Conservation (phyloP, 2,329 filamentous ascomycete genomes). For the Thelonectria rubi region DNA sequence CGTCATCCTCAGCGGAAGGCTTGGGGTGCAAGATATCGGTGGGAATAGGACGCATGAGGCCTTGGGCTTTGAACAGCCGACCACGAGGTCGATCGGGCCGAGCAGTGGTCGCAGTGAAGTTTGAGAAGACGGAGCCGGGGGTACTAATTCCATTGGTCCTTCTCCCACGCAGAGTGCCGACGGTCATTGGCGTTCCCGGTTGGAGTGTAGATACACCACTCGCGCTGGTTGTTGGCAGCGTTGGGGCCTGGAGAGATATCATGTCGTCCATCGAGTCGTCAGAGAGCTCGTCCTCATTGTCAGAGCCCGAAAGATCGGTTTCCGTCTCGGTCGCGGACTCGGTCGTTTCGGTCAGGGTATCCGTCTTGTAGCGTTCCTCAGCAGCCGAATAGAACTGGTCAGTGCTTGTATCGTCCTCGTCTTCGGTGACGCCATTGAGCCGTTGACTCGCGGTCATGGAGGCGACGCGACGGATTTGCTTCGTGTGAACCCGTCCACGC, state of each 20-base stretch:
- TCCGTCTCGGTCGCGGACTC: constrained; percentile 69
- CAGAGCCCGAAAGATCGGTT: constrained; percentile 68
- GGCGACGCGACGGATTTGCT: constrained; percentile 58
- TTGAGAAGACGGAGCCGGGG: constrained; percentile 89
- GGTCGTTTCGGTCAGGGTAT: constrained; percentile 66
- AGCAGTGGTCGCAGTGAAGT: constrained; percentile 84
- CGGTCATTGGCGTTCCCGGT: constrained; percentile 80
- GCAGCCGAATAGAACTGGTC: constrained; percentile 94
- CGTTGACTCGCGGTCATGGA: constrained; percentile 53
- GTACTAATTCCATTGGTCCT: constrained; percentile 78
- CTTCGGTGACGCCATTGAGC: constrained; percentile 67
- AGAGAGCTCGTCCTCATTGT: constrained; percentile 79
- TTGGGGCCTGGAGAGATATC: constrained; percentile 86
- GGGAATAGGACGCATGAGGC: constrained; percentile 75
- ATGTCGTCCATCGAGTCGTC: constrained; percentile 94
- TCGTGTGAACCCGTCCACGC: constrained; percentile 65
- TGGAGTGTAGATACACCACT: constrained; percentile 83
- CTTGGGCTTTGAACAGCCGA: constrained; percentile 85
- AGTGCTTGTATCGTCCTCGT: constrained; percentile 83
- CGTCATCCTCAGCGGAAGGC: constrained; percentile 79
- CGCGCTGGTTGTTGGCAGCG: constrained; percentile 78
- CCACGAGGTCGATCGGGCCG: constrained; percentile 76
- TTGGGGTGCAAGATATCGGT: constrained; percentile 86
- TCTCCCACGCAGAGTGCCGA: constrained; percentile 66
- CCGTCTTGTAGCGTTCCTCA: constrained; percentile 75